phyloP scores from a whole-genome alignment of 768 basidiomycete species.

The Pisolithus albus region DNA sequence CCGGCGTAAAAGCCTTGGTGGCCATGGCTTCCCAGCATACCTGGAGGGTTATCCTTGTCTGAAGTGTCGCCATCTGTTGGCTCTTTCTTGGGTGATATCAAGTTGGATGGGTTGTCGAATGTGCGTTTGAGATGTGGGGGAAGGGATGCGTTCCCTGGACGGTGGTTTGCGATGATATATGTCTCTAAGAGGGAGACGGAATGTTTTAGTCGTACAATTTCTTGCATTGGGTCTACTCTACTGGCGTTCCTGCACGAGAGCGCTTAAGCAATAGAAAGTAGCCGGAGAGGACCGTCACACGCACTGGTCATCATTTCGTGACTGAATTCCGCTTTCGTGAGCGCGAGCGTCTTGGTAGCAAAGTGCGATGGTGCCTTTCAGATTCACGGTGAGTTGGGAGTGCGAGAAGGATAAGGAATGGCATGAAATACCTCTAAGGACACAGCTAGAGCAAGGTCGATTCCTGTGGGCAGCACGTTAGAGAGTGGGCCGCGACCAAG shows the following conservation, averaged over 20 bases:
- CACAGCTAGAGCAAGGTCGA: constrained; percentile 84
- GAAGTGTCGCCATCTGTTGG: constrained; percentile 38
- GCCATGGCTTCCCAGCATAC: constrained; percentile 58
- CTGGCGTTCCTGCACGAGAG: constrained; percentile 21
- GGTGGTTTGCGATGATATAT: constrained; percentile 27
- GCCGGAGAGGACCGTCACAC: constrained; percentile 17
- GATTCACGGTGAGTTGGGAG: constrained; percentile 10
- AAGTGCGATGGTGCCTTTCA: constrained; percentile 64
- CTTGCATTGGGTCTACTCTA: constrained; percentile 34
- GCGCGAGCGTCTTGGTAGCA: constrained; percentile 75
- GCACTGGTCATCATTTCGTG: constrained; percentile 51
- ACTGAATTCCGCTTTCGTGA: constrained; percentile 47
- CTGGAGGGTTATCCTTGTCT: constrained; percentile 47
- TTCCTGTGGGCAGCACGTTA: constrained; percentile 40
- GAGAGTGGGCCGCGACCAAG: background rate
- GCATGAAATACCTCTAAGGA: constrained; percentile 57
- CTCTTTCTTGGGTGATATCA: constrained; percentile 43
- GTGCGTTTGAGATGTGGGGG: constrained; percentile 24
- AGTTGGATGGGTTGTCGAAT: constrained; percentile 24
- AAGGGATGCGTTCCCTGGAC: constrained; percentile 12
- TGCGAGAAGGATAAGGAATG: background rate
- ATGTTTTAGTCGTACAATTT: constrained; percentile 36
- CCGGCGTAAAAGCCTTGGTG: constrained; percentile 71
- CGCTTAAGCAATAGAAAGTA: constrained; percentile 33
- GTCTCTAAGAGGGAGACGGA: constrained; percentile 35